Evolutionary conservation across 2,329 filamentous ascomycete genomes (phyloP), one percentile per base, ranked within the genome.

Genomic region (Pseudofabraea citricarpa): DNA sequence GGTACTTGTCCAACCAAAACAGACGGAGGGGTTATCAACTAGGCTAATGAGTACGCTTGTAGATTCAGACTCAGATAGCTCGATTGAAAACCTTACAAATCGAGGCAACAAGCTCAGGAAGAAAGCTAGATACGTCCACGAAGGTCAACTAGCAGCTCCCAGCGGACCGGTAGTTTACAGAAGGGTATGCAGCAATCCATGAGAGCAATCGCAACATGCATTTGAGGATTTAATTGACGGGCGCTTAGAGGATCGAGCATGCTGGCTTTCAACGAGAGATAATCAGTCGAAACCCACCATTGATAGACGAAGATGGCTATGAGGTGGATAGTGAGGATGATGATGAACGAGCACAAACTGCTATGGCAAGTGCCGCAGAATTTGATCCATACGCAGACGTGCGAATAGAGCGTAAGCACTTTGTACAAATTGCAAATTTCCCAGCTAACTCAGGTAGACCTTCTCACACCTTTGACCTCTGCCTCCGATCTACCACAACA

Each of bases 31-130:
- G n/a, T n/a, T n/a, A n/a, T n/a, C n/a, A n/a, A n/a, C n/a, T n/a
- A n/a, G n/a, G n/a, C n/a, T n/a, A n/a, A n/a, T n/a, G n/a, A n/a
- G n/a, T n/a, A n/a, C n/a, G n/a, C n/a, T n/a, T 44, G 29, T 65
- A 90, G 87, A 88, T 49, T 87, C 83, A 55, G 87, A 90, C 61
- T 87, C 85, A 46, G 87, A 91, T 63, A 81, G 82, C 47, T 77
- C 80, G 43, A 81, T 89, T 55, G 75, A 82, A 47, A 73, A 77
- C 55, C 77, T 77, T 55, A 84, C 81, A 45, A 90, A 90, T 64
- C 82, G 86, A 58, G 85, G 85, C 48, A 80, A 88, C 64, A 91
- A 90, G 62, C 72, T 91, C 36, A 87, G 90, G 70, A 85, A 81
- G 63, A 77, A 80, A 55, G 82, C 87, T 35, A 76, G 80, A 54